Percentiles rank a stretch among this genome's conserved stretches.
Evolutionary conservation across 139 green algal species (phyloP).

Genomic region (Zygnema cylindricum): DNA sequence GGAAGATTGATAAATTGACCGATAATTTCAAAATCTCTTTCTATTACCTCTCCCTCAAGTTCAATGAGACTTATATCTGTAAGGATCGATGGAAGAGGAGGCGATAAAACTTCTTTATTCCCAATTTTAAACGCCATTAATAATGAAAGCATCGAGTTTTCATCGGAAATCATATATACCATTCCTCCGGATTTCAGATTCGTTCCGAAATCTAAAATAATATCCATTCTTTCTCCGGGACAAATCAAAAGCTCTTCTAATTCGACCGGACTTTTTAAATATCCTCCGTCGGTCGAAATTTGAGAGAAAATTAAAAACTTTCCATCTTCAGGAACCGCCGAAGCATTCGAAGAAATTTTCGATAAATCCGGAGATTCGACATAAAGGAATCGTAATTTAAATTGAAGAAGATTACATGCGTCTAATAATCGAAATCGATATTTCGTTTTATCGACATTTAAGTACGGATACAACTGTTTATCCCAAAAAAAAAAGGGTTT

Average conservation of each 20-base stretch:
- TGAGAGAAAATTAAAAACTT: background rate
- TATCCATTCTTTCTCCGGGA: conserved; percentile 18
- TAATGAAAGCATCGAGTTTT: background rate
- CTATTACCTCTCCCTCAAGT: background rate
- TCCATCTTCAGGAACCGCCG: background rate
- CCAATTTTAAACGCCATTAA: background rate
- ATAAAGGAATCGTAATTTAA: conserved; percentile 24
- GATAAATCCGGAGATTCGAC: background rate
- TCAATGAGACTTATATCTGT: background rate
- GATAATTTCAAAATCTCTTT: background rate
- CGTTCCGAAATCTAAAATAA: conserved; percentile 24
- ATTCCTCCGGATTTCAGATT: background rate
- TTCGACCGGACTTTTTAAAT: conserved; percentile 8
- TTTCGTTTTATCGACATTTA: conserved; percentile 13
- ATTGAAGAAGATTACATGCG: background rate
- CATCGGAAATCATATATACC: conserved; percentile 7
- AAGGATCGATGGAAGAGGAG: background rate
- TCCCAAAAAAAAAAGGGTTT: no score
- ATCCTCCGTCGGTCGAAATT: conserved; percentile 42
- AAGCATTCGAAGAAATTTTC: background rate
- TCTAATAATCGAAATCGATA: conserved; percentile 26
- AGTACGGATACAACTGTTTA: conserved; percentile 13
- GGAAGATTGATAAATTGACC: background rate
- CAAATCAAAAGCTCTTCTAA: background rate
- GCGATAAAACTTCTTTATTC: background rate